phyloP scores from a whole-genome alignment of 2,329 filamentous ascomycete species.

The Chalaropsis thielavioides region DNA sequence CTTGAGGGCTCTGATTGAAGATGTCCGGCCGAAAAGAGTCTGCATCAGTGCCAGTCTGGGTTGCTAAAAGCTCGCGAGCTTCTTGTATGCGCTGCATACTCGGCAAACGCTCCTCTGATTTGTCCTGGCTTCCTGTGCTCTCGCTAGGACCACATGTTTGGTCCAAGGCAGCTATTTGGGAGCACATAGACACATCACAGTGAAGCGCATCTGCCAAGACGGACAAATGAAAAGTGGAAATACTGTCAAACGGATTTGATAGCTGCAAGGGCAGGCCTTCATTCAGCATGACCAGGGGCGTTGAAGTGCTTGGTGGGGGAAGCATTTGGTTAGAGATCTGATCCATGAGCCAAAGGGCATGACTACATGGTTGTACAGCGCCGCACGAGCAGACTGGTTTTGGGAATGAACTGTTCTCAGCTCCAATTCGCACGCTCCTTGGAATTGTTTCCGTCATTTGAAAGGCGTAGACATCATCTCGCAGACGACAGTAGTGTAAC shows the following conservation, averaged over 20 bases:
- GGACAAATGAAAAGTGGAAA: slow-evolving; percentile 37
- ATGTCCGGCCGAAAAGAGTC: slow-evolving; percentile 36
- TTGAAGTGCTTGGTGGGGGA: slow-evolving; percentile 23
- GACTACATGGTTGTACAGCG: slow-evolving; percentile 31
- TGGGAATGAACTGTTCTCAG: slow-evolving; percentile 27
- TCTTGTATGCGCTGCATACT: slow-evolving; percentile 30
- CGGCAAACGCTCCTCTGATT: slow-evolving; percentile 5
- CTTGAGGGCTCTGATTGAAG: slow-evolving; percentile 24
- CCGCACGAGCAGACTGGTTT: slow-evolving; percentile 35
- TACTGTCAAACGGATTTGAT: slow-evolving; percentile 34
- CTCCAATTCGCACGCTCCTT: slow-evolving; percentile 36
- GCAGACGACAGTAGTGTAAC: slow-evolving; percentile 35
- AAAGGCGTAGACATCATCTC: slow-evolving; percentile 38
- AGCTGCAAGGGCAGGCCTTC: slow-evolving; percentile 33
- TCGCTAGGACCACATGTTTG: no score
- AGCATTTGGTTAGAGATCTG: slow-evolving; percentile 34
- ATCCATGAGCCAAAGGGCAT: slow-evolving; percentile 42
- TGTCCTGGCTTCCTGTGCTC: no score
- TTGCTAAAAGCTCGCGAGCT: slow-evolving; percentile 37
- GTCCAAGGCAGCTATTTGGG: slow-evolving; percentile 14
- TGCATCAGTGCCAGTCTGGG: slow-evolving; percentile 27
- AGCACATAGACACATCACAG: slow-evolving; percentile 28
- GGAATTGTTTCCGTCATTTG: slow-evolving; percentile 41
- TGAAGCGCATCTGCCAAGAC: slow-evolving; percentile 39
- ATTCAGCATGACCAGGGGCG: slow-evolving; percentile 30